A percentile compares a stretch with the other conserved stretches of the same genome.
These are phyloP conservation scores for Ophiobolus disseminans DNA, from an alignment of 2,329 filamentous ascomycete species.

Conservation along the genomic window DNA sequence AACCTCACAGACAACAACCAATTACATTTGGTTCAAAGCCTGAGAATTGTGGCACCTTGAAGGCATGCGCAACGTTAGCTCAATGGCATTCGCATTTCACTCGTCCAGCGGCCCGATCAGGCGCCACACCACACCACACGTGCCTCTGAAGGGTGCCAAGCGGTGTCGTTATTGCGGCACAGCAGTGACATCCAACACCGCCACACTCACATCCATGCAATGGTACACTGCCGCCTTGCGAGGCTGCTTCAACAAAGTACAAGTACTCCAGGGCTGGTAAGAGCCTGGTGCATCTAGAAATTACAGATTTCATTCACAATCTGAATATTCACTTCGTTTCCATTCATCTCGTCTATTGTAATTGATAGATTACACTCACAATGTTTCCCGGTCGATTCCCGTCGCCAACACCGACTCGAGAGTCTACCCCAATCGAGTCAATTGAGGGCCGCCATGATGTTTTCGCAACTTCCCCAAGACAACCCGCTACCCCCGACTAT, in stretches of 20 bases:
- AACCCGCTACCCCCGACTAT: neutral
- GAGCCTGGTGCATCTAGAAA: too few species aligned
- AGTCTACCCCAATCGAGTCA: neutral
- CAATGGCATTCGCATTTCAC: too few species aligned
- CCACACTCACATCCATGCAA: constrained; percentile 12
- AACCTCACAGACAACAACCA: too few species aligned
- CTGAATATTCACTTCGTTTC: neutral
- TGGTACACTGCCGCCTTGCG: constrained; percentile 4
- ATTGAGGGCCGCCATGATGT: neutral
- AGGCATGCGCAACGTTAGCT: too few species aligned
- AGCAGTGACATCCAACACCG: constrained; percentile 11
- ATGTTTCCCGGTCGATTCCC: constrained; percentile 9
- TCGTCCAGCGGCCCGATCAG: too few species aligned
- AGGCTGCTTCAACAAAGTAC: neutral
- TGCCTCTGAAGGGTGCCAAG: too few species aligned
- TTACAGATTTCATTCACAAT: too few species aligned
- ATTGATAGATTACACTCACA: too few species aligned
- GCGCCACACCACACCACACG: too few species aligned
- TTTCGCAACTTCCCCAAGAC: neutral
- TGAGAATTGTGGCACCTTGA: too few species aligned
- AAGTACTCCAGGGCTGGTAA: neutral
- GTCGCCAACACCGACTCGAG: constrained; percentile 5
- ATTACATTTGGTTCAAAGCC: too few species aligned
- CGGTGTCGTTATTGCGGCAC: constrained; percentile 11
- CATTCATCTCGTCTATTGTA: too few species aligned